Evolutionary conservation across 1,284 basidiomycete species (phyloP).

Genomic region (Ustilago lituana): DNA sequence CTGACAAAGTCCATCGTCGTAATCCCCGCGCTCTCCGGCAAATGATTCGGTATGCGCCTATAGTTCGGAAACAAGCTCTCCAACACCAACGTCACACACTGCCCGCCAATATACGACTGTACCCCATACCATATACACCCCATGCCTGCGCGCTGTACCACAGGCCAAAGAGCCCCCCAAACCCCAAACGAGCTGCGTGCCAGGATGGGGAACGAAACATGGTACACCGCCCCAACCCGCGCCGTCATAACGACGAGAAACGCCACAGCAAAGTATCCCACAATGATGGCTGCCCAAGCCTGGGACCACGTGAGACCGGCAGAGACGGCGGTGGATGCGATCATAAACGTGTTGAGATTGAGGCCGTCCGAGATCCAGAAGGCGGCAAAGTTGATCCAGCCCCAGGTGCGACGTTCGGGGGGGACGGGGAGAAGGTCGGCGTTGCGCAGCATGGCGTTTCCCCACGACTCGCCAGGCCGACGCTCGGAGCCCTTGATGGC

Average conservation of each 20-base stretch:
- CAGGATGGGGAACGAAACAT: constrained; percentile 81
- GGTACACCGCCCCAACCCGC: constrained; percentile 73
- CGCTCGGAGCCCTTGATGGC: constrained; percentile 41
- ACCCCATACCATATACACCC: constrained; percentile 72
- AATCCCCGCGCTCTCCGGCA: constrained; percentile 77
- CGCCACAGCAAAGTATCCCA: constrained; percentile 78
- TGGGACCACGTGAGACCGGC: constrained; percentile 59
- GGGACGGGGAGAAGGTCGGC: constrained; percentile 55
- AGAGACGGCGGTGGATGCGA: constrained; percentile 36
- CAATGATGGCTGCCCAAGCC: constrained; percentile 55
- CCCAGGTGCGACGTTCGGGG: constrained; percentile 54
- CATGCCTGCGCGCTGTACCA: constrained; percentile 78
- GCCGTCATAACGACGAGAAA: constrained; percentile 82
- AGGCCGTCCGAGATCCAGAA: constrained; percentile 64
- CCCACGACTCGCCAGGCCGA: constrained; percentile 35
- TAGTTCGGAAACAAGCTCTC: constrained; percentile 74
- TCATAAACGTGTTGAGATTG: constrained; percentile 58
- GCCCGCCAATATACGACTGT: constrained; percentile 73
- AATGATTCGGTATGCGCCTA: constrained; percentile 75
- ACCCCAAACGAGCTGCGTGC: constrained; percentile 77
- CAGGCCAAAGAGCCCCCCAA: constrained; percentile 83
- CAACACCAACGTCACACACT: constrained; percentile 77
- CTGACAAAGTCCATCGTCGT: constrained; percentile 78
- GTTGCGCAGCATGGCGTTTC: constrained; percentile 46
- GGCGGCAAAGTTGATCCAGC: constrained; percentile 40